phyloP scores from a whole-genome alignment of 768 basidiomycete genomes.

The Suillus subaureus region DNA sequence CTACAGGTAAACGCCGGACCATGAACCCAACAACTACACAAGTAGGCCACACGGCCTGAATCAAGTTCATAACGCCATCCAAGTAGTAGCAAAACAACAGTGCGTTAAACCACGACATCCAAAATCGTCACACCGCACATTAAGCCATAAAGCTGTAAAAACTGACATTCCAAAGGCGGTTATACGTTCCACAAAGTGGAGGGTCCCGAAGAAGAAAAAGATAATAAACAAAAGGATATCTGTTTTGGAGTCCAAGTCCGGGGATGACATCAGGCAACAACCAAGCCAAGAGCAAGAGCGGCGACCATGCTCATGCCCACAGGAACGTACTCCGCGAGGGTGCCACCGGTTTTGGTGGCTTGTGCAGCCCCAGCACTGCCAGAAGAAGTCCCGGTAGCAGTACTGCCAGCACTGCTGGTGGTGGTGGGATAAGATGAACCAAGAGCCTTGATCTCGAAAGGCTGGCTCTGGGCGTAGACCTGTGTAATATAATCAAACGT shows the following conservation, averaged over 20 bases:
- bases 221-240: conserved; percentile 7
- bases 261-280: conserved; percentile 23
- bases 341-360: conserved; percentile 15
- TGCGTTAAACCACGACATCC: background rate
- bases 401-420: conserved; percentile 29
- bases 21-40: background rate
- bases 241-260: background rate
- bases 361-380: conserved; percentile 26
- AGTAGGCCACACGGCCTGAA: background rate
- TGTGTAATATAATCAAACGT: conserved; percentile 28
- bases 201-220: background rate
- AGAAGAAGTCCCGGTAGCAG: conserved; percentile 26
- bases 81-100: background rate
- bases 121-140: conserved; percentile 7
- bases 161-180: conserved; percentile 1
- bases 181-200: background rate
- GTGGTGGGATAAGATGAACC: conserved; percentile 55
- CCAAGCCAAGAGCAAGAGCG: conserved; percentile 28
- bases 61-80: conserved; percentile 1
- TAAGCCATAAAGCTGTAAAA: background rate
- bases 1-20: background rate
- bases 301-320: conserved; percentile 32
- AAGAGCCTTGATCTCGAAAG: conserved; percentile 62
- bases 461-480: conserved; percentile 56
- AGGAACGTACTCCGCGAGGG: conserved; percentile 25